phyloP scores from a whole-genome alignment of 208 protist species.

The Angomonas deanei region DNA sequence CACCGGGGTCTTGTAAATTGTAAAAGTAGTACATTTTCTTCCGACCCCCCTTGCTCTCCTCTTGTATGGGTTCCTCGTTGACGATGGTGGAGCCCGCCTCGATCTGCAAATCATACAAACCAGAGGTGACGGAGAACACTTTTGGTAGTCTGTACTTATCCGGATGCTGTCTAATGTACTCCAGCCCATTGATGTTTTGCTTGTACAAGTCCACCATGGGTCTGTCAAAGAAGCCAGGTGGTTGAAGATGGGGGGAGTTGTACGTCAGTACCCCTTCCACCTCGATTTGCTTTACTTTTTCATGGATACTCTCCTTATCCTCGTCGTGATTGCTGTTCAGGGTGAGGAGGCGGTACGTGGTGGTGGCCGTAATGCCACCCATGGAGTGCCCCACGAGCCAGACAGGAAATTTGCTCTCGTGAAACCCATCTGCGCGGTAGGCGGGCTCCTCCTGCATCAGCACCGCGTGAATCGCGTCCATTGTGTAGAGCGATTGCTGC shows the following conservation, averaged over 20 bases:
- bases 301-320: neutral
- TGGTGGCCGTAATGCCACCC: neutral
- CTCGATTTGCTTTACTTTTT: neutral
- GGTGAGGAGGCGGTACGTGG: neutral
- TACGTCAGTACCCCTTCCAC: neutral
- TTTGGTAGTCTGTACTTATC: neutral
- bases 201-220: neutral
- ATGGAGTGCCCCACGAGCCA: neutral
- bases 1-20: neutral
- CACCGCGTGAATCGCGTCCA: neutral
- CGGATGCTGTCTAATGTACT: no score
- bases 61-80: neutral
- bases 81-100: neutral
- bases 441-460: neutral
- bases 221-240: neutral
- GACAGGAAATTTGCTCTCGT: neutral
- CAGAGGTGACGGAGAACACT: neutral
- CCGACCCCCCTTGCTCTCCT: no score
- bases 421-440: neutral
- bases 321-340: neutral
- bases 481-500: neutral
- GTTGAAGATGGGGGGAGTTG: neutral
- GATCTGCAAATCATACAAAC: conserved; percentile 1
- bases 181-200: no score
- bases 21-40: neutral